Conservation (phyloP, 2,329 filamentous ascomycete genomes). For the Volutella citrinella region DNA sequence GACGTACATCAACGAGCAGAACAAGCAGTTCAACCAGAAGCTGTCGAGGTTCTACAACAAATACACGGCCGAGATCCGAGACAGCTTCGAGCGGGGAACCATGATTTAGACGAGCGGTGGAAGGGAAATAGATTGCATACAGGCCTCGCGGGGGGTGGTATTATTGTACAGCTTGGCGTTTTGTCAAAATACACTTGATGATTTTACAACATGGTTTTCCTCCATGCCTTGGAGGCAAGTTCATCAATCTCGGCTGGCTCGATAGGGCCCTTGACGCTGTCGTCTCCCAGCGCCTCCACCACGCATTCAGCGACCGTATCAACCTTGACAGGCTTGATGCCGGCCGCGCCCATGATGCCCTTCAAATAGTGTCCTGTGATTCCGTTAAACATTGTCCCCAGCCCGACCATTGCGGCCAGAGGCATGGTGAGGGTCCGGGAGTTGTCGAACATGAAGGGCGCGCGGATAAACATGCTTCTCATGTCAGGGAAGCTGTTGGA, state of each 20-base stretch:
- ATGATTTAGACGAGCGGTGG: conserved; percentile 66
- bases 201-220: conserved; percentile 78
- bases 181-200: conserved; percentile 9
- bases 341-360: conserved; percentile 76
- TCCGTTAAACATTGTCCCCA: conserved; percentile 73
- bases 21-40: conserved; percentile 99
- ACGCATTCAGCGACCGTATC: conserved; percentile 86
- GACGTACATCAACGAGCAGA: conserved; percentile 99
- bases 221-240: conserved; percentile 79
- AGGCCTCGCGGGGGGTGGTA: conserved; percentile 13
- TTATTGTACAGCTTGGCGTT: conserved; percentile 33
- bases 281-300: conserved; percentile 80
- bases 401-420: conserved; percentile 73
- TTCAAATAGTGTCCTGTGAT: conserved; percentile 73
- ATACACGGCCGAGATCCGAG: conserved; percentile 94
- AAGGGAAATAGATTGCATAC: conserved; percentile 12
- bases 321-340: conserved; percentile 81
- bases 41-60: conserved; percentile 95
- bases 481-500: conserved; percentile 68
- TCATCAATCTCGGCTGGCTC: conserved; percentile 78
- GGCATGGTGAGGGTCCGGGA: conserved; percentile 80
- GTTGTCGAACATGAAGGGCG: conserved; percentile 86
- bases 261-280: conserved; percentile 68
- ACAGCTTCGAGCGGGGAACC: conserved; percentile 95
- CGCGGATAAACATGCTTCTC: conserved; percentile 77